phyloP scores from a whole-genome alignment of 1,284 basidiomycete species.

The Tremellales sp. region DNA sequence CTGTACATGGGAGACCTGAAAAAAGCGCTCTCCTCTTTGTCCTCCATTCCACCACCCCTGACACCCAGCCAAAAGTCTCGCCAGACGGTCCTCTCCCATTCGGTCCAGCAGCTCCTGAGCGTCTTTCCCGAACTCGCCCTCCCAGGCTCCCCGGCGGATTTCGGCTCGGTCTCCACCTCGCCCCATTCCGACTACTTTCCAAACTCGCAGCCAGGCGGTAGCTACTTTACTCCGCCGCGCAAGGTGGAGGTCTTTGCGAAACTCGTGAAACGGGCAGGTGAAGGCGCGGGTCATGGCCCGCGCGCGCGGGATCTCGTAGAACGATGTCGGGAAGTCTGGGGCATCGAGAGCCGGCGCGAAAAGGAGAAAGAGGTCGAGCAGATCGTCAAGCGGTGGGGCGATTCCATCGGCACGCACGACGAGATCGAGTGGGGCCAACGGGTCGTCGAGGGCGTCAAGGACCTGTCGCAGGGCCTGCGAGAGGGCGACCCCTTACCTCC shows the following conservation, averaged over 20 bases:
- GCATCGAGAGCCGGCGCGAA: constrained; percentile 29
- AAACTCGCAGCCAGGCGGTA: no score
- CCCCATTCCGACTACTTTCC: constrained; percentile 16
- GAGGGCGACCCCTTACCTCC: constrained; percentile 17
- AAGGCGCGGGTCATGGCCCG: constrained; percentile 15
- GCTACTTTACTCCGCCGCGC: constrained; percentile 29
- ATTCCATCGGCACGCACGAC: constrained; percentile 22
- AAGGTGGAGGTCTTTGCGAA: constrained; percentile 31
- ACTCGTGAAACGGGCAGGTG: constrained; percentile 19
- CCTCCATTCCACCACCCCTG: constrained; percentile 19
- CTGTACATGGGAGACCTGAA: constrained; percentile 43
- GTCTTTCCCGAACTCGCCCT: constrained; percentile 32
- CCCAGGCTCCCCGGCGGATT: constrained; percentile 19
- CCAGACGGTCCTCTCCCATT: constrained; percentile 21
- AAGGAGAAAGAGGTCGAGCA: constrained; percentile 36
- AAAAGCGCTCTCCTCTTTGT: constrained; percentile 21
- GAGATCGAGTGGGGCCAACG: constrained; percentile 20
- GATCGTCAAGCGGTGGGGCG: constrained; percentile 30
- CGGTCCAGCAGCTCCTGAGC: constrained; percentile 18
- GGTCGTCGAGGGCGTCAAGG: constrained; percentile 19
- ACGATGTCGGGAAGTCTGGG: constrained; percentile 43
- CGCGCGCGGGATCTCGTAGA: constrained; percentile 37
- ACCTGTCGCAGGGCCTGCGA: constrained; percentile 18
- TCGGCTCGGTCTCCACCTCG: constrained; percentile 6
- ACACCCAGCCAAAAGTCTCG: constrained; percentile 22